Conservation (phyloP, 1,139 yeast genomes). For the Pichia norvegensis region DNA sequence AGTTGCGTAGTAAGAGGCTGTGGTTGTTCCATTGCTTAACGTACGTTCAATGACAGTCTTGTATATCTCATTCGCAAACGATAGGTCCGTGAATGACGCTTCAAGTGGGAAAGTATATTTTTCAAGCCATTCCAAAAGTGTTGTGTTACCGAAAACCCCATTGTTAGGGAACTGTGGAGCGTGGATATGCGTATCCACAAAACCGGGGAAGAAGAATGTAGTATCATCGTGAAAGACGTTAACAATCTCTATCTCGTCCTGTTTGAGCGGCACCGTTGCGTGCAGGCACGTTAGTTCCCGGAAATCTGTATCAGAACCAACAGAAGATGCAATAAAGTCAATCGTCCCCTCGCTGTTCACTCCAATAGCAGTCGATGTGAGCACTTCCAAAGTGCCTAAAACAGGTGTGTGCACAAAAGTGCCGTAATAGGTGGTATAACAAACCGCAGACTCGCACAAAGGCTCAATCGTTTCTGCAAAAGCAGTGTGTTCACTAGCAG, state of each 20-base stretch:
- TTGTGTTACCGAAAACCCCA: conserved; percentile 82
- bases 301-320: not conserved
- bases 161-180: conserved; percentile 95
- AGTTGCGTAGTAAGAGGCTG: conserved; percentile 88
- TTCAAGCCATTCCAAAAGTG: conserved; percentile 81
- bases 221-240: conserved; percentile 26
- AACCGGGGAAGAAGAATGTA: conserved; percentile 78
- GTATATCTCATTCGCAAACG: conserved; percentile 55
- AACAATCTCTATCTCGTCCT: conserved; percentile 20
- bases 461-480: conserved; percentile 15
- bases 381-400: conserved; percentile 40
- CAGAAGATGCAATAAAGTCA: conserved; percentile 29
- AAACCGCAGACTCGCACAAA: conserved; percentile 12
- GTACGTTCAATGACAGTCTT: conserved; percentile 59
- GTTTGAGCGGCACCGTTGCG: not conserved
- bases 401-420: conserved; percentile 50
- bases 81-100: conserved; percentile 43
- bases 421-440: conserved; percentile 39
- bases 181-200: conserved; percentile 91
- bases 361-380: conserved; percentile 44
- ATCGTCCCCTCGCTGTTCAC: conserved; percentile 46
- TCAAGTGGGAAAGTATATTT: conserved; percentile 87
- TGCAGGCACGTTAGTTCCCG: not conserved
- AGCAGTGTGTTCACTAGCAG: not conserved
- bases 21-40: conserved; percentile 74